Evolutionary conservation across 2,329 filamentous ascomycete genomes (phyloP).

Genomic region (Chlorencoelia australis): DNA sequence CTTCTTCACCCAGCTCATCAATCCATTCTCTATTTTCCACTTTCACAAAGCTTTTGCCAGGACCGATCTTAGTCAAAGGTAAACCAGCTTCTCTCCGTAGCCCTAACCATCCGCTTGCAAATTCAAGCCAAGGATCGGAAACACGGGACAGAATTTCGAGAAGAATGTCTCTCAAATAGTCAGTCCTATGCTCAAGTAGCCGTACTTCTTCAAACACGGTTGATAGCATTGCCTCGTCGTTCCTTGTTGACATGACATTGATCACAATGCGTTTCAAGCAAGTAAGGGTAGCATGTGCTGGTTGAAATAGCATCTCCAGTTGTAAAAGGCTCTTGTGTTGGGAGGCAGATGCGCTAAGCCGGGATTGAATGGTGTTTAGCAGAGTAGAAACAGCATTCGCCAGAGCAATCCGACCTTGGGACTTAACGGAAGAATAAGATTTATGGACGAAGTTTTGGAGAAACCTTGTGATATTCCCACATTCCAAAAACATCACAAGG

Average conservation of each 20-base stretch:
- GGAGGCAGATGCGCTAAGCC: conserved; percentile 19
- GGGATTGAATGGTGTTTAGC: conserved; percentile 24
- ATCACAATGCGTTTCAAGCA: conserved; percentile 24
- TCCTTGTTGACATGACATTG: conserved; percentile 27
- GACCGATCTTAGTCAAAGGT: conserved; percentile 39
- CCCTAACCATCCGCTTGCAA: conserved; percentile 67
- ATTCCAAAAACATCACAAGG: conserved; percentile 27
- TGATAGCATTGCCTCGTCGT: conserved; percentile 53
- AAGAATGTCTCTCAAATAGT: conserved; percentile 52
- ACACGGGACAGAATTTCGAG: conserved; percentile 56
- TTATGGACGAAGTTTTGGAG: conserved; percentile 24
- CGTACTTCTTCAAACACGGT: conserved; percentile 52
- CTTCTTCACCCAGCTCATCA: conserved; percentile 49
- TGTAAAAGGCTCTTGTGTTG: conserved; percentile 24
- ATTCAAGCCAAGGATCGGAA: conserved; percentile 55
- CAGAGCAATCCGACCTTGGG: conserved; percentile 24
- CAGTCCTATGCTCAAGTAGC: conserved; percentile 52
- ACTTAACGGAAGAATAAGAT: conserved; percentile 20
- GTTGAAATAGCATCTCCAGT: conserved; percentile 25
- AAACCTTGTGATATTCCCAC: conserved; percentile 26
- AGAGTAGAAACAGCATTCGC: conserved; percentile 31
- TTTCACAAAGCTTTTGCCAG: conserved; percentile 47
- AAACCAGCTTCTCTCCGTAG: conserved; percentile 48
- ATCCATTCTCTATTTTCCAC: conserved; percentile 43
- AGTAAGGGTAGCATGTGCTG: conserved; percentile 23